Conservation (phyloP, 2,329 filamentous ascomycete genomes). For the Neofusicoccum umdonicola region DNA sequence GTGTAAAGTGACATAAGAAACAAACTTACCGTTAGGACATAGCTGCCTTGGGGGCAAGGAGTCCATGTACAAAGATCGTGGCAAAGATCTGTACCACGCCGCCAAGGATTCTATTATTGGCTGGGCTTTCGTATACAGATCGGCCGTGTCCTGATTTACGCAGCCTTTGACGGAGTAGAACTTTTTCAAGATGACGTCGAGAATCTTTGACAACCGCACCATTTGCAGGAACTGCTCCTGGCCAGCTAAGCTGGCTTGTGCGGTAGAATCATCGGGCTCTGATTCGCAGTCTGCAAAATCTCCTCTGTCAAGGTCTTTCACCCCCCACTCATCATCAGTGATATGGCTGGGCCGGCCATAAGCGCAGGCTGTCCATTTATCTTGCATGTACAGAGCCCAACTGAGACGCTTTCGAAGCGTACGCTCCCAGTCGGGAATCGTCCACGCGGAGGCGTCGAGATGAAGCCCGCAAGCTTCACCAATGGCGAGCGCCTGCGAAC, state of each 20-base stretch:
- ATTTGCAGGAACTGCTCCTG: slow-evolving; percentile 10
- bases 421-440: slow-evolving; percentile 62
- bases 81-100: not conserved
- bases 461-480: slow-evolving; percentile 41
- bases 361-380: slow-evolving; percentile 60
- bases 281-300: slow-evolving; percentile 10
- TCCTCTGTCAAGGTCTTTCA: slow-evolving; percentile 24
- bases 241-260: not conserved
- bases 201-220: slow-evolving; percentile 5
- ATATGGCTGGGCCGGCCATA: slow-evolving; percentile 59
- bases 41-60: not conserved
- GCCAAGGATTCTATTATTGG: slow-evolving; percentile 3
- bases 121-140: slow-evolving; percentile 7
- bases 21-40: slow-evolving; percentile 6
- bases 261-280: slow-evolving; percentile 1
- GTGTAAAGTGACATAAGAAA: not conserved
- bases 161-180: slow-evolving; percentile 13
- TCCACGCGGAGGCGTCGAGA: slow-evolving; percentile 61
- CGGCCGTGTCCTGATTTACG: slow-evolving; percentile 3
- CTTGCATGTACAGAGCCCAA: slow-evolving; percentile 66
- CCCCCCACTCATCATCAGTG: slow-evolving; percentile 43
- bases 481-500: slow-evolving; percentile 38
- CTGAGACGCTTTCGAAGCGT: slow-evolving; percentile 60
- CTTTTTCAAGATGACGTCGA: not conserved
- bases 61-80: slow-evolving; percentile 3